These are phyloP conservation scores for Quercus tomentella DNA, from an alignment of 331 rosid species.

Conservation along the genomic window DNA sequence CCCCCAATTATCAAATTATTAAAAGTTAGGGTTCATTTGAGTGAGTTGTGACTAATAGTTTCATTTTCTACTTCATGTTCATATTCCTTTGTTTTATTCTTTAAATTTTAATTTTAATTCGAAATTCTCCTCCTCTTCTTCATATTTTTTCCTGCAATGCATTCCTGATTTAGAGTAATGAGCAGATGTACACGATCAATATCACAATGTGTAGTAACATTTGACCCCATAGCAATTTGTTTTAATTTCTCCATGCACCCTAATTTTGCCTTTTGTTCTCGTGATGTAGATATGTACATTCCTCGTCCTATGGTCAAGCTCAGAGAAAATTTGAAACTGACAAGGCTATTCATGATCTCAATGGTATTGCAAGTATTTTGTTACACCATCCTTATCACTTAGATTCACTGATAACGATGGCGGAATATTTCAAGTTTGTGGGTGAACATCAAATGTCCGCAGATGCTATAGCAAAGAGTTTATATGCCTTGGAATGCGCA, in stretches of 20 bases:
- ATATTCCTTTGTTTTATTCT: not conserved
- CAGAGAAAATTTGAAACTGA: slow-evolving; percentile 81
- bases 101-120: not conserved
- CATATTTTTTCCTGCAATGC: not conserved
- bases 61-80: not conserved
- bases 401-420: slow-evolving; percentile 82
- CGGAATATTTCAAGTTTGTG: slow-evolving; percentile 80
- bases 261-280: slow-evolving; percentile 17
- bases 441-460: slow-evolving; percentile 96
- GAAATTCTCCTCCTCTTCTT: not conserved
- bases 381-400: slow-evolving; percentile 75
- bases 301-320: slow-evolving; percentile 60
- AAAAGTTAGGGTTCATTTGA: not conserved
- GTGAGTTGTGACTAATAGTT: not conserved
- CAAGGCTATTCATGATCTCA: slow-evolving; percentile 77
- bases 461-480: slow-evolving; percentile 73
- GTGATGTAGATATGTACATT: slow-evolving; percentile 64
- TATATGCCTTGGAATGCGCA: slow-evolving; percentile 92
- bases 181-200: not conserved
- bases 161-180: not conserved
- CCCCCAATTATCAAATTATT: not conserved
- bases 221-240: not conserved
- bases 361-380: slow-evolving; percentile 62
- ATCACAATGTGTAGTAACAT: not conserved
- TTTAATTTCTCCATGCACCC: not conserved